Evolutionary conservation across 345 rosid genomes (phyloP), one percentile per base, ranked within the genome.

Genomic region (Hirschfeldia incana): DNA sequence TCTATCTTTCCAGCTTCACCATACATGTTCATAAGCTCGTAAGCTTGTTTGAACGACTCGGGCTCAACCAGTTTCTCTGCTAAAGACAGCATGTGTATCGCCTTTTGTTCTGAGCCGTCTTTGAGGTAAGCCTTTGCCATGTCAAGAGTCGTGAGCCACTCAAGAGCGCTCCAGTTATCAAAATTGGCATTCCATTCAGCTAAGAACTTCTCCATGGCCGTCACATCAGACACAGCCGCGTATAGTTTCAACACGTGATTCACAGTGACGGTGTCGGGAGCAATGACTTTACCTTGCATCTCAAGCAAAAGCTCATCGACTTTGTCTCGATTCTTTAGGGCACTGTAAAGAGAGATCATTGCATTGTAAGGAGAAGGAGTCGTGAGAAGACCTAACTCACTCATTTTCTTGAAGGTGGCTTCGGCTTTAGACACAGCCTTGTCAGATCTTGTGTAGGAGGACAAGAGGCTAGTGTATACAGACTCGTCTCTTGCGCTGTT

Each of bases 351-450:
- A 11, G 34, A 67, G 12, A 67, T 42, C 17, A 66, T 37, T 10
- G 55, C 55, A 33, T 67, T 67, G 71, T 44, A 67, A 67, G 71
- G 58, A 44, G 36, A 27, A 67, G 26, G 58, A 6, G 58, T 67
- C 21, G 12, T 27, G 58, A 67, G 58, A 44, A 67, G 26, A 67
- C 58, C 36, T 67, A 67, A 67, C 7, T 44, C 71, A 36, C 58
- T 67, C 71, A 67, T 67, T 15, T 44, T 67, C 71, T 67, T 4
- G 26, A 67, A 67, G 58, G 71, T 67, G 26, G 58, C 71, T 67
- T 67, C 71, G 36, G 58, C 71, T 67, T 67, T 67, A 67, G 26
- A 13, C 11, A 67, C 36, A 44, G 59, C 13, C 51, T 44, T 67
- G 71, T 44, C 71, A 15, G 71, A 67, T 44, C 71, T n/a, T 44